Evolutionary conservation across 805 yeast species (phyloP).

Genomic region (Lachancea sp.): DNA sequence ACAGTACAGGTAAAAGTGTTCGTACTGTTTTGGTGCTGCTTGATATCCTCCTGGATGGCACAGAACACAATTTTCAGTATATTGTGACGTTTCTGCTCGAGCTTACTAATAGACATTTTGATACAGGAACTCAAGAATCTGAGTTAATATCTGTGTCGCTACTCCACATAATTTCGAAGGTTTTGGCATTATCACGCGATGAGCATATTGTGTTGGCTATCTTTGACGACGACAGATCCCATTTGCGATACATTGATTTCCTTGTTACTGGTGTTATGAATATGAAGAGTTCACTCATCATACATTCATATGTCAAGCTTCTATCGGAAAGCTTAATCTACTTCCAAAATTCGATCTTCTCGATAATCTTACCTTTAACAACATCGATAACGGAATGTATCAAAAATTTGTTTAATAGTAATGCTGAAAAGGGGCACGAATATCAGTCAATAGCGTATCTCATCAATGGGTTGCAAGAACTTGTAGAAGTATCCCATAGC

Average conservation of each 20-base stretch:
- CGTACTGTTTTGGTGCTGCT: conserved; percentile 41
- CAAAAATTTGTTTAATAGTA: conserved; percentile 16
- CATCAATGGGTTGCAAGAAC: conserved; percentile 57
- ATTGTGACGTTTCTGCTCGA: conserved; percentile 40
- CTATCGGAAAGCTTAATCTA: conserved; percentile 46
- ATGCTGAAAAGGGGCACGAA: conserved; percentile 35
- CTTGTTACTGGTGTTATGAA: conserved; percentile 44
- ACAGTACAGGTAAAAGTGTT: conserved; percentile 35
- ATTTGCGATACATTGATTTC: conserved; percentile 37
- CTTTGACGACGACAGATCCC: conserved; percentile 28
- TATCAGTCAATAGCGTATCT: conserved; percentile 41
- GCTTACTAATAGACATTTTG: conserved; percentile 29
- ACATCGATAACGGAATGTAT: conserved; percentile 37
- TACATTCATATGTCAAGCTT: conserved; percentile 36
- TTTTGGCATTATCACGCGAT: conserved; percentile 27
- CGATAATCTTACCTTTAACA: conserved; percentile 48
- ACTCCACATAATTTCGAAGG: conserved; percentile 29
- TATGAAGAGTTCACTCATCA: conserved; percentile 36
- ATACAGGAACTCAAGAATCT: conserved; percentile 20
- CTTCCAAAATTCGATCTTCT: conserved; percentile 46
- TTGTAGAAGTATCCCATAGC: conserved; percentile 53
- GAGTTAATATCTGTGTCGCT: conserved; percentile 31
- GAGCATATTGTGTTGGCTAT: conserved; percentile 30
- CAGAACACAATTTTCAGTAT: conserved; percentile 46
- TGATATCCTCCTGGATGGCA: conserved; percentile 47